Conservation (phyloP, 331 rosid genomes). For the Rosa hybrid region DNA sequence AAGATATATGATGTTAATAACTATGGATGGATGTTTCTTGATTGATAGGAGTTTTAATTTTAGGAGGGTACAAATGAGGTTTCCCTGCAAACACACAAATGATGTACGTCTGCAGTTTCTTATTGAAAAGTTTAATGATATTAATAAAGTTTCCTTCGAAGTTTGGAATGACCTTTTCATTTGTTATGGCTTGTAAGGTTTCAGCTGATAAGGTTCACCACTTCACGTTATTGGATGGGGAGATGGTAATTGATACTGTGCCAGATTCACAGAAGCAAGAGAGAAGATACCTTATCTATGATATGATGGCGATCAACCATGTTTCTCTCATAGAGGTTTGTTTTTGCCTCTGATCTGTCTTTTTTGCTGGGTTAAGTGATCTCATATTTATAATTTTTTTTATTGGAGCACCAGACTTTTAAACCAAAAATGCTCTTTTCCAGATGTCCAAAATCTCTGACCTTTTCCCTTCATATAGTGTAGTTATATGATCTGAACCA, state of each 20-base stretch:
- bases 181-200: conserved; percentile 49
- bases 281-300: conserved; percentile 96
- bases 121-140: conserved; percentile 4
- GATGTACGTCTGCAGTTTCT: conserved; percentile 54
- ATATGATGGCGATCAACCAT: conserved; percentile 72
- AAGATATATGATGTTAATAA: conserved; percentile 94
- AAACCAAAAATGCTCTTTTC: background rate
- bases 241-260: conserved; percentile 88
- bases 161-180: conserved; percentile 23
- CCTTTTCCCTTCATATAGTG: background rate
- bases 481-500: background rate
- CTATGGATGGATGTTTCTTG: conserved; percentile 90
- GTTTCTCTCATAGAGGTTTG: conserved; percentile 76
- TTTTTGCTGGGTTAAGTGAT: background rate
- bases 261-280: conserved; percentile 88
- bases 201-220: conserved; percentile 75
- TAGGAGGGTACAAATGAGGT: conserved; percentile 97
- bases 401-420: background rate
- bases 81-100: conserved; percentile 74
- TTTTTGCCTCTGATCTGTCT: conserved; percentile 10
- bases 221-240: conserved; percentile 91
- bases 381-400: background rate
- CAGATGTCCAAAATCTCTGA: background rate
- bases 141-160: conserved; percentile 20
- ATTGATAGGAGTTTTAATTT: conserved; percentile 82